A percentile compares a stretch with the other conserved stretches of the same genome.
These are phyloP conservation scores for Gnaphalium uliginosum DNA, from an alignment of 129 eudicot species.

Conservation along the genomic window DNA sequence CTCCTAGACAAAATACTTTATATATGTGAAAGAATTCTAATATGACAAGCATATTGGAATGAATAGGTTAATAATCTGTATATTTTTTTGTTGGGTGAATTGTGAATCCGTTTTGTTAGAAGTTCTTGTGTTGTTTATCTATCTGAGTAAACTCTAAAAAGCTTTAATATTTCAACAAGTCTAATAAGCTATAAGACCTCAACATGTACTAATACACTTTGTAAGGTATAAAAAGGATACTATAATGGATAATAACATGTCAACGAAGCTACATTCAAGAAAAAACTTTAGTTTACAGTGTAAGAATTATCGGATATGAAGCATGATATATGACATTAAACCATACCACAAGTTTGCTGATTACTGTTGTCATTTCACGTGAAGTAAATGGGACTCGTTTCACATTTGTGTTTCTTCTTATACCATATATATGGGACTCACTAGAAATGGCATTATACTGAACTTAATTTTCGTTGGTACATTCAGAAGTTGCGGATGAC, in stretches of 20 bases:
- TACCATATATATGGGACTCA: not conserved
- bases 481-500: slow-evolving; percentile 48
- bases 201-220: not conserved
- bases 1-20: not conserved
- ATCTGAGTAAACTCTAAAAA: not conserved
- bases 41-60: not conserved
- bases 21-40: too few species aligned
- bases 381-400: too few species aligned
- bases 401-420: too few species aligned
- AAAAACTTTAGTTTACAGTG: not conserved
- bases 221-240: not conserved
- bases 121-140: not conserved
- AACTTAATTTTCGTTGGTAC: slow-evolving; percentile 12
- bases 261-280: not conserved
- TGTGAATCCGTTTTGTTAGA: not conserved
- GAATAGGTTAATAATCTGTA: not conserved
- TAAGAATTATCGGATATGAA: not conserved
- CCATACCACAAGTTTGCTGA: not conserved
- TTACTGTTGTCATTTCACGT: not conserved
- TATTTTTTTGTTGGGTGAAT: too few species aligned
- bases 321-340: not conserved
- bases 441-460: not conserved
- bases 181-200: not conserved
- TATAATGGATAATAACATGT: not conserved
- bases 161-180: slow-evolving; percentile 3